Evolutionary conservation across 2,329 filamentous ascomycete genomes (phyloP).

Genomic region (Tothia fuscella): DNA sequence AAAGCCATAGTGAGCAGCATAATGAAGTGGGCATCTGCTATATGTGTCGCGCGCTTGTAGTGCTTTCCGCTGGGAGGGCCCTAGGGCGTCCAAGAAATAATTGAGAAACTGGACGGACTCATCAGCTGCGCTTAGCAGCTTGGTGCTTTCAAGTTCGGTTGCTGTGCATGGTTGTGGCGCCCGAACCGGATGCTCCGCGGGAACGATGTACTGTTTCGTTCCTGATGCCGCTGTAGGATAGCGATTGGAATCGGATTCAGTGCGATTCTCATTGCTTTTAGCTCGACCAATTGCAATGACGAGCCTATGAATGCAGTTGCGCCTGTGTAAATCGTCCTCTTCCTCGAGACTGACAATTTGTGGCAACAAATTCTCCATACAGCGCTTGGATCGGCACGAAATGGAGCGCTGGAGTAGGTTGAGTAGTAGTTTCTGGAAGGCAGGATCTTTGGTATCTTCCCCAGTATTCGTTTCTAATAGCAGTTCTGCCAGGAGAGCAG

Average conservation of each 20-base stretch:
- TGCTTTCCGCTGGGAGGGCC: conserved; percentile 52
- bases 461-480: conserved; percentile 47
- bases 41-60: conserved; percentile 62
- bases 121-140: conserved; percentile 56
- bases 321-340: conserved; percentile 81
- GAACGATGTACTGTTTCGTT: conserved; percentile 52
- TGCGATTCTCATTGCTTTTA: conserved; percentile 36
- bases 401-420: conserved; percentile 71
- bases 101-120: conserved; percentile 58
- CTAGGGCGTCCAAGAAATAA: conserved; percentile 55
- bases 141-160: conserved; percentile 50
- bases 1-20: conserved; percentile 89
- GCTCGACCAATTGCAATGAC: conserved; percentile 84
- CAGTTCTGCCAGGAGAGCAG: conserved; percentile 40
- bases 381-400: conserved; percentile 53
- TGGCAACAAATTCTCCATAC: conserved; percentile 58
- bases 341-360: conserved; percentile 62
- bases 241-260: not conserved
- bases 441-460: conserved; percentile 33
- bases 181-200: conserved; percentile 56
- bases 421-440: conserved; percentile 56
- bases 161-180: conserved; percentile 50
- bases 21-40: conserved; percentile 78
- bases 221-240: not conserved
- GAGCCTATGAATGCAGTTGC: conserved; percentile 85